phyloP scores from a whole-genome alignment of 192 early-diverging fungal species.

The Phlyctochytrium planicorne region DNA sequence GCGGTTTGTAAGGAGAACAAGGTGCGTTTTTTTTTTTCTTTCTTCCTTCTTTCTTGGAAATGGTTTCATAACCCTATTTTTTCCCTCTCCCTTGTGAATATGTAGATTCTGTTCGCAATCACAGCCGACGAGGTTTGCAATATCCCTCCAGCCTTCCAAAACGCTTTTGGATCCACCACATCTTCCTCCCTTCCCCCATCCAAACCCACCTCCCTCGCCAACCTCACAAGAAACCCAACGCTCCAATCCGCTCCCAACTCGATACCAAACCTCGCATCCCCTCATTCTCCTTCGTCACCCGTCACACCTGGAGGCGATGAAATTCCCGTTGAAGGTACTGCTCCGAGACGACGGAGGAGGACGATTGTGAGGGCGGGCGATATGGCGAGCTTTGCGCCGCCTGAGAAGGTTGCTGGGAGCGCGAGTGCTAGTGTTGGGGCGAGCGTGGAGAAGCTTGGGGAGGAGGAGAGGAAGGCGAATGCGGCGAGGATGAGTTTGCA shows the following conservation, averaged over 20 bases:
- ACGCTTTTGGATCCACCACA: constrained; percentile 12
- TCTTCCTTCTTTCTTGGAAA: not conserved
- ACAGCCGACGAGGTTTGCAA: constrained; percentile 28
- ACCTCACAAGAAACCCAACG: too few relatives aligned
- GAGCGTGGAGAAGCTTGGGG: not conserved
- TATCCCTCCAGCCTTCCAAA: constrained; percentile 28
- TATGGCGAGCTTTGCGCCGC: not conserved
- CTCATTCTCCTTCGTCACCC: not conserved
- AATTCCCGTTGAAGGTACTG: not conserved
- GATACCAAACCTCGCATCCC: too few relatives aligned
- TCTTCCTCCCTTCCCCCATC: not conserved
- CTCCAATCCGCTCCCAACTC: not conserved
- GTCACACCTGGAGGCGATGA: not conserved
- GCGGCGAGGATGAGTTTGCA: not conserved
- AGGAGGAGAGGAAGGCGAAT: not conserved
- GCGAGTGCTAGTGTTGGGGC: not conserved
- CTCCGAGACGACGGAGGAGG: not conserved
- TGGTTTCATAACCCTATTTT: constrained; percentile 1
- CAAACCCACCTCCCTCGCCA: constrained; percentile 8
- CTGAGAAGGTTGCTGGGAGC: constrained; percentile 2
- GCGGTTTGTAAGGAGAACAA: constrained; percentile 36
- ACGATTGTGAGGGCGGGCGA: constrained; percentile 6
- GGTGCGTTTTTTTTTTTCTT: constrained; percentile 12
- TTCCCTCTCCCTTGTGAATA: constrained; percentile 7
- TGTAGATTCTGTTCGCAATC: constrained; percentile 30